These are phyloP conservation scores for Saccharomyces hybrid DNA, from an alignment of 1,139 yeast species.

Conservation along the genomic window DNA sequence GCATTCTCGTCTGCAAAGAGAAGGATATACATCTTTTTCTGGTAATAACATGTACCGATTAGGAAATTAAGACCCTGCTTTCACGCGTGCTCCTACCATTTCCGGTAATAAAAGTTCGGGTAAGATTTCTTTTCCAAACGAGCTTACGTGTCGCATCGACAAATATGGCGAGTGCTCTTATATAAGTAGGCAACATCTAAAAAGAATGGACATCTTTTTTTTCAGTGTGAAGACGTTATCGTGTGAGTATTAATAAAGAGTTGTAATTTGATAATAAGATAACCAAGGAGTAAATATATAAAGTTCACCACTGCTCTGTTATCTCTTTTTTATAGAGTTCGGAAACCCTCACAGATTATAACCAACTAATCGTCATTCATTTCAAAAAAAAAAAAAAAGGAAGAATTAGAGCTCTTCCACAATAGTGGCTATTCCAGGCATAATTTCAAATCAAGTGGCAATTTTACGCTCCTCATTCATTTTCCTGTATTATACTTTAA, in stretches of 20 bases:
- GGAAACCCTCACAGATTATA: neutral
- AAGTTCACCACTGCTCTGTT: neutral
- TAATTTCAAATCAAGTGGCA: neutral
- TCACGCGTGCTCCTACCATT: neutral
- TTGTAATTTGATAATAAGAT: neutral
- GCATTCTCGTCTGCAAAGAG: neutral
- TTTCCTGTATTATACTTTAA: neutral
- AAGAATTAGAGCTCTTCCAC: neutral
- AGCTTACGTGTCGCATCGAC: slow-evolving; percentile 1
- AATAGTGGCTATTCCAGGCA: neutral
- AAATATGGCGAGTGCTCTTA: neutral
- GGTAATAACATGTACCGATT: neutral
- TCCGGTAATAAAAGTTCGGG: neutral
- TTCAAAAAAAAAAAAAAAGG: neutral
- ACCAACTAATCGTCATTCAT: neutral
- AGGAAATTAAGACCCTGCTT: neutral
- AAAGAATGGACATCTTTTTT: neutral
- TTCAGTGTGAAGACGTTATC: neutral
- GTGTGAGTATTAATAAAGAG: neutral
- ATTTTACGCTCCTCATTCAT: neutral
- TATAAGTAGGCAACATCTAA: neutral
- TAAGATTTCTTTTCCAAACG: neutral
- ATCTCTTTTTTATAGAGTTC: neutral
- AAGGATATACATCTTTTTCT: neutral
- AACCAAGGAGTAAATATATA: neutral